Evolutionary conservation across 192 early-diverging fungal genomes (phyloP), one percentile per base, ranked within the genome.

Genomic region (Linnemannia exigua): DNA sequence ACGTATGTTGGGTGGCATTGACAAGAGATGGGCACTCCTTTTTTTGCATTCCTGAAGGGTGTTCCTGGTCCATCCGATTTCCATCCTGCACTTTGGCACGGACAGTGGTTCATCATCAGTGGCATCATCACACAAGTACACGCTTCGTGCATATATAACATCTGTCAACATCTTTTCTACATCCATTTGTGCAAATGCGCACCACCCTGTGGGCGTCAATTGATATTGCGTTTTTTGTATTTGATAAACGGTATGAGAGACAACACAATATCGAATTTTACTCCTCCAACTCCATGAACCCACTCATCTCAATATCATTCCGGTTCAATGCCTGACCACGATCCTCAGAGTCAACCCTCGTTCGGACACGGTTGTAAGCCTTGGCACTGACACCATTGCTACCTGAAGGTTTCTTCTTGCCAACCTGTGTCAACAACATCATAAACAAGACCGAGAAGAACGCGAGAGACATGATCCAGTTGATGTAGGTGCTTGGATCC

Each of bases 401-500:
- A 28, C 67, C 44, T 12, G 74, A 74, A 1, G 46, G 6, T 15
- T 16, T 51, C 74, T 85, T 85, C 77, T 85, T 85, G 69, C 83
- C 83, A 44, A 75, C 73, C 77, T 85, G 83, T 1, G 77, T 70
- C 28, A 85, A 44, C 1, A 76, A 17, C 17, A 85, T 36, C 77
- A 90, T 79, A 51, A 77, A 91, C 4, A 72, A 14, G 9, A 76
- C 72, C 52, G 75, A 85, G 11, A 83, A 47, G 75, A 90, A 90
- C 22, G 89, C 58, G 38, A 87, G 31, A 14, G 87, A 67, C 67
- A 90, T 77, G 36, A 88, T 74, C 44, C 85, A 74, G 58, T 90
- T 90, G 50, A 90, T 85, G 58, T 88, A 88, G 1, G 85, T 90
- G 51, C 79, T 74, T 7, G 89, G 61, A 37, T 90, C 89, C 6